phyloP scores from a whole-genome alignment of 192 early-diverging fungal genomes.

The Hyaloraphidium curvatum region DNA sequence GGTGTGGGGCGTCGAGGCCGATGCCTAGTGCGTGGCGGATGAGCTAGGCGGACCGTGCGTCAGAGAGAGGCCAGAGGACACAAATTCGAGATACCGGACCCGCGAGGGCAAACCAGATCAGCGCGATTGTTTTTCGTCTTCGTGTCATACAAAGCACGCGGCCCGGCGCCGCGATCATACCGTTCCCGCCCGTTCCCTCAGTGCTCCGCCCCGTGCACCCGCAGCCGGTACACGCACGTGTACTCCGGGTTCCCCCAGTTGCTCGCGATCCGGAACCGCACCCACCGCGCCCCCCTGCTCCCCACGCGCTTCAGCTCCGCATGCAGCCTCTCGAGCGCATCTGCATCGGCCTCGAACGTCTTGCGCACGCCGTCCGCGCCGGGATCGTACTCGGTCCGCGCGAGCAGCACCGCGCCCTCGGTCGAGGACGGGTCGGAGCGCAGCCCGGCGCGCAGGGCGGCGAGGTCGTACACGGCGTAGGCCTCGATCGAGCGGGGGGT shows the following conservation, averaged over 20 bases:
- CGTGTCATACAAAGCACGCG: no score
- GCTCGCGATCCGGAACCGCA: not conserved
- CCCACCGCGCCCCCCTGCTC: not conserved
- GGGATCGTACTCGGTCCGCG: not conserved
- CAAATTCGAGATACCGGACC: no score
- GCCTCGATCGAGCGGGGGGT: not conserved
- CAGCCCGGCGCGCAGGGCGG: no score
- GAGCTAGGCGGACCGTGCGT: no score
- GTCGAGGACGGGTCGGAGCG: not conserved
- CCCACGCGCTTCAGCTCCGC: not conserved
- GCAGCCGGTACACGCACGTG: slow-evolving; percentile 1
- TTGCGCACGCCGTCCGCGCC: not conserved
- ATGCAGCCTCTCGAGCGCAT: not conserved
- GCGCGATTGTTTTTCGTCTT: no score
- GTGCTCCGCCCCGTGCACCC: not conserved
- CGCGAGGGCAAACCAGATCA: no score
- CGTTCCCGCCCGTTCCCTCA: no score
- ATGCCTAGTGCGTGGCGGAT: no score
- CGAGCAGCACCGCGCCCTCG: not conserved
- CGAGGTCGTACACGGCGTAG: not conserved
- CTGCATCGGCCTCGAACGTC: not conserved
- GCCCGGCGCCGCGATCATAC: no score
- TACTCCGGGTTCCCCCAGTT: not conserved
- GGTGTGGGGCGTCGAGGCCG: no score
- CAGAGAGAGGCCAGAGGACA: no score